phyloP scores from a whole-genome alignment of 805 yeast species.

The Ogataea thermomethanolica region DNA sequence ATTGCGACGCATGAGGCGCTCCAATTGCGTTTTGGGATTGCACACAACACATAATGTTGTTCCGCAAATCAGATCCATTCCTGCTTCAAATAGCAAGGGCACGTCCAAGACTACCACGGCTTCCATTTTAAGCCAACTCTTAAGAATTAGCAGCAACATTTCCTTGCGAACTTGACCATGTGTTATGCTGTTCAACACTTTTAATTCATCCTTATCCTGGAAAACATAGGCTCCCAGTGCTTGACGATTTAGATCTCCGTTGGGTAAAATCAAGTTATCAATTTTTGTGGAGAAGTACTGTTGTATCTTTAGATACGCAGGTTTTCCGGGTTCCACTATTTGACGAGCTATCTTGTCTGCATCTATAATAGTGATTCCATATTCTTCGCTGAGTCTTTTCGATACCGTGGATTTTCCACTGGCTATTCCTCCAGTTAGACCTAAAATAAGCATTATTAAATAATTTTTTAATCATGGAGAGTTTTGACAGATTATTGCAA shows the following conservation, averaged over 20 bases:
- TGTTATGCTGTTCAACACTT: conserved; percentile 64
- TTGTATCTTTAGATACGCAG: conserved; percentile 66
- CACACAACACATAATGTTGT: conserved; percentile 66
- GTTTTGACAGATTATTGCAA: conserved; percentile 20
- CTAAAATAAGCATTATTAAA: conserved; percentile 74
- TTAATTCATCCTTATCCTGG: conserved; percentile 56
- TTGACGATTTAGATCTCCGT: conserved; percentile 59
- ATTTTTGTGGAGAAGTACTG: conserved; percentile 53
- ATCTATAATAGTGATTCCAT: conserved; percentile 65
- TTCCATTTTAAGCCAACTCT: conserved; percentile 55
- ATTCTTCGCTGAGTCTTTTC: conserved; percentile 44
- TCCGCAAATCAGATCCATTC: conserved; percentile 70
- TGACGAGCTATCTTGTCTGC: conserved; percentile 89
- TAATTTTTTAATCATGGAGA: conserved; percentile 10
- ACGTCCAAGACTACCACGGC: conserved; percentile 77
- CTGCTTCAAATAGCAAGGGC: conserved; percentile 83
- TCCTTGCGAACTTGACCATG: conserved; percentile 83
- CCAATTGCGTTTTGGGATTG: conserved; percentile 51
- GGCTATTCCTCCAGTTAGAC: conserved; percentile 97
- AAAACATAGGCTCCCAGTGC: conserved; percentile 79
- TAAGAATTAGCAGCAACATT: conserved; percentile 54
- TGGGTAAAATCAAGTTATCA: conserved; percentile 45
- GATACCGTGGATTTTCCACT: conserved; percentile 96
- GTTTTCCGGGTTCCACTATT: conserved; percentile 76
- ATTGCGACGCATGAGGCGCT: conserved; percentile 64